These are phyloP conservation scores for Viola odorata DNA, from an alignment of 345 rosid genomes.

Conservation along the genomic window DNA sequence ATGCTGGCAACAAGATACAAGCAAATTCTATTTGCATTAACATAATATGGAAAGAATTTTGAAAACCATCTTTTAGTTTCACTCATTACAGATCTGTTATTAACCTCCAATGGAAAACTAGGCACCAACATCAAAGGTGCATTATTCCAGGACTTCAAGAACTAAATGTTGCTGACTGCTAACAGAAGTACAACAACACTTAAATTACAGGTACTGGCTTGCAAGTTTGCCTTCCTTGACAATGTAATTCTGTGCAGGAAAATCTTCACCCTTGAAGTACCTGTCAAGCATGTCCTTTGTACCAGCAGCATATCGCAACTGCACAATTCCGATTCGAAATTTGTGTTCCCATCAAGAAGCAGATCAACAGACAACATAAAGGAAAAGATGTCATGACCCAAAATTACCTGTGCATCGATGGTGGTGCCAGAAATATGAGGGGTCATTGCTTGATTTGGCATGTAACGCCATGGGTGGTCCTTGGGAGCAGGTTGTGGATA, in stretches of 20 bases:
- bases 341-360: not conserved
- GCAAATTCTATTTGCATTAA: too few species aligned
- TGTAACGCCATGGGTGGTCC: conserved; percentile 98
- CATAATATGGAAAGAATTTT: not conserved
- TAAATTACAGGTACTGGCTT: conserved; percentile 60
- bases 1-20: too few species aligned
- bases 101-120: not conserved
- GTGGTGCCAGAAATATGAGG: conserved; percentile 98
- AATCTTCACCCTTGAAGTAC: conserved; percentile 87
- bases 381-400: not conserved
- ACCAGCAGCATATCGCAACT: conserved; percentile 92
- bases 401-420: conserved; percentile 76
- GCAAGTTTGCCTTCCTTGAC: conserved; percentile 84
- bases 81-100: not conserved
- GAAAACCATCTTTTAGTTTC: conserved; percentile 1
- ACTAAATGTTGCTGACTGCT: not conserved
- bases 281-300: conserved; percentile 85
- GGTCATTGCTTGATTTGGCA: conserved; percentile 99
- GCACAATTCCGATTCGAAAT: conserved; percentile 13
- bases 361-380: not conserved
- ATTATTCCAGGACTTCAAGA: not conserved
- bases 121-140: not conserved
- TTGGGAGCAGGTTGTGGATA: conserved; percentile 91
- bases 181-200: not conserved
- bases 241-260: conserved; percentile 68